phyloP scores from a whole-genome alignment of 768 basidiomycete species.

The Tephrocybe sp. region DNA sequence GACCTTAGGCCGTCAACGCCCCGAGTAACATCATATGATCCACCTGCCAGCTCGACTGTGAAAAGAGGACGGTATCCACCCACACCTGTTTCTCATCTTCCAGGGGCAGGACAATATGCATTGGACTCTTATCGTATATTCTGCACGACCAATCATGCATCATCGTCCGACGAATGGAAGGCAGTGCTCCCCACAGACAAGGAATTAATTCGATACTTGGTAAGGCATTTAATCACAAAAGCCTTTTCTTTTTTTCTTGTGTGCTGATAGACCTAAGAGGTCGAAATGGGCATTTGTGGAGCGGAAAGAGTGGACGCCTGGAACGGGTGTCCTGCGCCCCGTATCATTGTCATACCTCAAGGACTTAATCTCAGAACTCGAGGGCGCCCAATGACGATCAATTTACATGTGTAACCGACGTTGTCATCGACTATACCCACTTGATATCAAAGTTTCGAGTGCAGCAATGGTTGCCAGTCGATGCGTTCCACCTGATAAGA shows the following conservation, averaged over 20 bases:
- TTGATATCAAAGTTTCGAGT: constrained; percentile 32
- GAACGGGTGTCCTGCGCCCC: constrained; percentile 37
- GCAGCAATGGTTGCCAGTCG: constrained; percentile 57
- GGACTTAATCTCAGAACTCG: constrained; percentile 39
- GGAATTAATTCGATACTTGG: constrained; percentile 66
- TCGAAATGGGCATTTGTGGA: constrained; percentile 74
- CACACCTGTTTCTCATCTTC: constrained; percentile 56
- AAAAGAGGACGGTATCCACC: constrained; percentile 36
- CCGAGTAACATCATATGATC: constrained; percentile 8
- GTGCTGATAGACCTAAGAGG: constrained; percentile 36
- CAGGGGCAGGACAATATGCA: constrained; percentile 70
- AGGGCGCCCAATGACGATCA: neutral
- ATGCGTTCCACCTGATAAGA: constrained; percentile 56
- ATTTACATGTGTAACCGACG: neutral
- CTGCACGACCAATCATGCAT: constrained; percentile 37
- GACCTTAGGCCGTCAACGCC: constrained; percentile 33
- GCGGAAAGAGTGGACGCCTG: constrained; percentile 49
- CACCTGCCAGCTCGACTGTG: constrained; percentile 11
- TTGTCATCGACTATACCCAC: neutral
- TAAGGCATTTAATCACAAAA: constrained; percentile 27
- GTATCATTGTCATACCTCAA: constrained; percentile 38
- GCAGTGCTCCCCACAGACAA: constrained; percentile 65
- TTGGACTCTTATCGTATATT: constrained; percentile 79
- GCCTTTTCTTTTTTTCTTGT: neutral
- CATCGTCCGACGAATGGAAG: constrained; percentile 56